These are phyloP conservation scores for Aspergillus cavernicola DNA, from an alignment of 495 filamentous ascomycete genomes.

Conservation along the genomic window DNA sequence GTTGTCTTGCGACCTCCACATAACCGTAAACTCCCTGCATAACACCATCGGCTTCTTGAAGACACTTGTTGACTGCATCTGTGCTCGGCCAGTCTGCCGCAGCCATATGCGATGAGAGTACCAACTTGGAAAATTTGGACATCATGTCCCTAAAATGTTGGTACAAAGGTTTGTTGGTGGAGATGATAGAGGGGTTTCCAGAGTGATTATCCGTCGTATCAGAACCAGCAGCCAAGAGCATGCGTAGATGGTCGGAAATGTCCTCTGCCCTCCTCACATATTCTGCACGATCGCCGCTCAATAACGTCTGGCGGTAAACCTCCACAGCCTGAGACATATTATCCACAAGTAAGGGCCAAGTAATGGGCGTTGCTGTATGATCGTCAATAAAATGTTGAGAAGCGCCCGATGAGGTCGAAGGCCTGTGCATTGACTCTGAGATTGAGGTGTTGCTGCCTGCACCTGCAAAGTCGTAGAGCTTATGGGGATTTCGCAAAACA, in stretches of 20 bases:
- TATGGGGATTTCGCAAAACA: conserved; percentile 18
- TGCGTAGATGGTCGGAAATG: conserved; percentile 91
- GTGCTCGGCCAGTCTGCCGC: conserved; percentile 83
- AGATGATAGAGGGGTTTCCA: conserved; percentile 98
- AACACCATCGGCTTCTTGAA: conserved; percentile 94
- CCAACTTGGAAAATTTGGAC: conserved; percentile 97
- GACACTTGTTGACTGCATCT: conserved; percentile 88
- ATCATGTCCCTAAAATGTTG: conserved; percentile 99
- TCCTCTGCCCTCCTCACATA: conserved; percentile 92
- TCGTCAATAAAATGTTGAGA: conserved; percentile 85
- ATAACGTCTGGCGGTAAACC: conserved; percentile 78
- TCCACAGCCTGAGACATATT: conserved; percentile 90
- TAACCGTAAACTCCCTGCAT: conserved; percentile 90
- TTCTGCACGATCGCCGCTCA: conserved; percentile 74
- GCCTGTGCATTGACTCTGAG: conserved; percentile 36
- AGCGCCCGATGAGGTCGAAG: conserved; percentile 57
- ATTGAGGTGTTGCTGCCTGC: conserved; percentile 35
- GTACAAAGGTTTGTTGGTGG: conserved; percentile 91
- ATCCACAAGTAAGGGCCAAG: conserved; percentile 83
- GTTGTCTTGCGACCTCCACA: conserved; percentile 89
- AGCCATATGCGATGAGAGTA: conserved; percentile 97
- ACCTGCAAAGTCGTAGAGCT: conserved; percentile 23
- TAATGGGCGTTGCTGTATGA: conserved; percentile 65
- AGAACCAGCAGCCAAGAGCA: conserved; percentile 91
- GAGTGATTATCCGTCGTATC: conserved; percentile 98